Base-by-base conservation (phyloP, 1,139 yeast genomes). In the Yarrowia galli region DNA sequence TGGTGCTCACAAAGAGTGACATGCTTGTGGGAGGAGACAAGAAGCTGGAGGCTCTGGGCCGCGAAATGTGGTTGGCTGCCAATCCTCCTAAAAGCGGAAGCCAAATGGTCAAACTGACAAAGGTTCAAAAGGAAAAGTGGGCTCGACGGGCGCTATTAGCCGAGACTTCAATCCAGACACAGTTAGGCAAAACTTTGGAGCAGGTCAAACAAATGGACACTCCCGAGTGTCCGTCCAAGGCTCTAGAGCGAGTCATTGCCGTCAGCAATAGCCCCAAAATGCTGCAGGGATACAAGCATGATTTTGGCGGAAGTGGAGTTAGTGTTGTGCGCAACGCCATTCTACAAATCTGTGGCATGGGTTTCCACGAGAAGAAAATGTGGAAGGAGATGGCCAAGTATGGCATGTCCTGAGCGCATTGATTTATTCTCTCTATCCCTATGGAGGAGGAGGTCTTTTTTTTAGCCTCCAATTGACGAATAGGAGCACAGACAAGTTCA, bases 1-100 rank as follows among this genome's bases (percentile, higher is more conserved):
- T 92, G 6, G 84, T 92, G 0, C 85, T 91, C 75, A 92, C 97
- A 28, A 92, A 92, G 74, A 84, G 87, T 61, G 97, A 91, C 74
- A 83, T 83, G 69, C 67, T 70, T 38, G 65, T 72, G 12, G 66
- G 66, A 7, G 66, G 66, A 15, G 66, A 61, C 35, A 46, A 46
- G 46, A 61, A 61, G 18, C 36, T 61, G 12, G 66, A 61, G 22
- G 36, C 56, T 2, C 18, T 61, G 23, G 66, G 67, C 35, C 63
- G 63, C 5, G 40, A 65, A 40, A 3, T 53, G 51, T 65, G 49
- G 64, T 13, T 32, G 18, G 40, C 23, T 5, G 45, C 58, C 1
- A 43, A 36, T 32, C 45, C 58, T 22, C 45, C 32, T 70, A 67
- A 40, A 69, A 68, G 58, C 68, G 71, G 67, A 22, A 38, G 48